Base-by-base conservation (phyloP, 106 monocot species). In the Dendrobium chrysotoxum region DNA sequence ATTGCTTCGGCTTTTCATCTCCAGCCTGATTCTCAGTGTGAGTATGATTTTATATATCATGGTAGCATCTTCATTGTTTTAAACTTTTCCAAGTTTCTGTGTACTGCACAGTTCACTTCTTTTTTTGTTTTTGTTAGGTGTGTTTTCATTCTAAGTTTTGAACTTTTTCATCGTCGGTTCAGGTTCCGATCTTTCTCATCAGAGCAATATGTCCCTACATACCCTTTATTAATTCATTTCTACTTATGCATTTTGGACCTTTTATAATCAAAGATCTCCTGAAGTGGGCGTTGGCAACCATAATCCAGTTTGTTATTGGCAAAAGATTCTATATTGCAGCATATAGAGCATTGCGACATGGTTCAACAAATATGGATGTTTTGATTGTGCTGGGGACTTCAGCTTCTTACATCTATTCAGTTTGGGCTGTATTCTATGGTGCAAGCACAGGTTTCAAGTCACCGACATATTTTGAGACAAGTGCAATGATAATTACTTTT, bases 361-460 rank as follows among this genome's bases (percentile, higher is more conserved):
- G 99, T 4, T 93, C 99, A 10, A 99, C 93, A 53, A 99, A 99
- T 83, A 99, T 99, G 99, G 99, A 99, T 80, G 99, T 99, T 73
- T 80, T 99, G 79, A 86, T 99, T 83, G 91, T 87, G 20, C 78
- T 99, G 74, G 99, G 99, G 38, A 99, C 99, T 70, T 89, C 95
- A 55, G 93, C 95, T 50, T 91, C 99, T 55, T 99, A 99, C 84
- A 80, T 95, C 58, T 95, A 95, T 82, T 99, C 99, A 30, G 89
- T 93, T 78, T 88, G 80, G 87, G 91, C 99, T 5, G 88, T 99
- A 70, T 40, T 95, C 16, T 93, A 99, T 82, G 88, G 89, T 81
- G 93, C 88, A 58, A 72, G 81, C 72, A 89, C 88, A 82, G 95
- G 90, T 53, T 95, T 91, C 70, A 81, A 75, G 76, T 84, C 93